These are phyloP conservation scores for Serendipita sp. DNA, from an alignment of 768 basidiomycete genomes.

Conservation along the genomic window DNA sequence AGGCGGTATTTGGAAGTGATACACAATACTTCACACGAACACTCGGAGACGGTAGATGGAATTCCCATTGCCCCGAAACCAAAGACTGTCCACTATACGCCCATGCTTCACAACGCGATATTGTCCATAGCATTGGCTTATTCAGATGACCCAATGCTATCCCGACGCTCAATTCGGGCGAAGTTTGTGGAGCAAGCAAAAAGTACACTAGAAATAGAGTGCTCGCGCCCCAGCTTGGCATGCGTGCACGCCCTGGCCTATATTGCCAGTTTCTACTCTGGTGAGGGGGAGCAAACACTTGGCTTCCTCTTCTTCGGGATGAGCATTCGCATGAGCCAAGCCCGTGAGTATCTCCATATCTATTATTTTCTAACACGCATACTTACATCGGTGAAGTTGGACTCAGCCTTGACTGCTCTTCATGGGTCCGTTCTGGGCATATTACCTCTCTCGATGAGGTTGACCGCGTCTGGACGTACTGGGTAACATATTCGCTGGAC, in stretches of 20 bases:
- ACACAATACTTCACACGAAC: neutral
- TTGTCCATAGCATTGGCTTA: constrained; percentile 30
- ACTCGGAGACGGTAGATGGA: neutral
- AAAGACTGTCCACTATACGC: constrained; percentile 37
- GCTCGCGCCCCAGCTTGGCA: constrained; percentile 26
- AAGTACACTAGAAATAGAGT: constrained; percentile 26
- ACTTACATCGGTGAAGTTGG: constrained; percentile 29
- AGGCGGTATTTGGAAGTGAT: constrained; percentile 22
- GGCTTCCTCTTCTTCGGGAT: constrained; percentile 36
- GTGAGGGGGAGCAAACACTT: constrained; percentile 26
- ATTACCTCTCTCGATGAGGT: constrained; percentile 38
- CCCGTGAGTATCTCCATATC: constrained; percentile 27
- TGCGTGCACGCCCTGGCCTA: constrained; percentile 27
- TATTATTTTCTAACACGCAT: neutral
- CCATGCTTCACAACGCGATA: constrained; percentile 56
- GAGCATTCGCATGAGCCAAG: constrained; percentile 42
- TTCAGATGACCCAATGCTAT: constrained; percentile 24
- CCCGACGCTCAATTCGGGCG: constrained; percentile 18
- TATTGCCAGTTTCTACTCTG: constrained; percentile 26
- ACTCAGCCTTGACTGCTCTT: constrained; percentile 38
- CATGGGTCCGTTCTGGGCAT: constrained; percentile 37
- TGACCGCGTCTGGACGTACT: constrained; percentile 45
- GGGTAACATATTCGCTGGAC: constrained; percentile 44
- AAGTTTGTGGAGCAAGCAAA: constrained; percentile 26
- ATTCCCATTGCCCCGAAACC: neutral